Evolutionary conservation across 345 rosid genomes (phyloP).

Genomic region (Lepidium africanum): DNA sequence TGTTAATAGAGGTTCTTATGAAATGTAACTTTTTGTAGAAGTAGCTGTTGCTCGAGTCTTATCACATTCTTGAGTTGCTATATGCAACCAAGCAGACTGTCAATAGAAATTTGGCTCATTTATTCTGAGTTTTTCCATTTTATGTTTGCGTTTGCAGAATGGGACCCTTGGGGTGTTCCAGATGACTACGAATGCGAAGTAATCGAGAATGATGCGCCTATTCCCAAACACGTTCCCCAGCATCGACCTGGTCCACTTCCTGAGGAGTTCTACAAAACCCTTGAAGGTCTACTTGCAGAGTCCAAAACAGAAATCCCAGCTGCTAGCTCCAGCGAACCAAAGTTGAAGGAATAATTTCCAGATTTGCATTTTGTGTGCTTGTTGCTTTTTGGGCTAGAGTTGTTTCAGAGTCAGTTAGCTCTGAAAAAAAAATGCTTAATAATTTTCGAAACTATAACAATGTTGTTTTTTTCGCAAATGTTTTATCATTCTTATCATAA

Average conservation of each 20-base stretch:
- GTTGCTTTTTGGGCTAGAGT: slow-evolving; percentile 2
- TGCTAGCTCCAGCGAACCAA: slow-evolving; percentile 40
- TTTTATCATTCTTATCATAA: slow-evolving; percentile 1
- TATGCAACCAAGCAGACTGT: background rate
- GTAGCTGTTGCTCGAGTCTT: background rate
- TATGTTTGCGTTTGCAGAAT: slow-evolving; percentile 44
- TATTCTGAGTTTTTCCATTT: background rate
- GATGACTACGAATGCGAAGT: slow-evolving; percentile 90
- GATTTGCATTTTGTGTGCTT: slow-evolving; percentile 11
- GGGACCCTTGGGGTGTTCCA: slow-evolving; percentile 99
- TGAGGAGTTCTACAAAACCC: slow-evolving; percentile 73
- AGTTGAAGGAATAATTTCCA: slow-evolving; percentile 36
- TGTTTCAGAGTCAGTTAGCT: slow-evolving; percentile 1
- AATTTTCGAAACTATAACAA: slow-evolving; percentile 12
- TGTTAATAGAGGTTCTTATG: background rate
- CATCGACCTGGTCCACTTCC: slow-evolving; percentile 98
- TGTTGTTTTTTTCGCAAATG: slow-evolving; percentile 11
- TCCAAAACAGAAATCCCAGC: slow-evolving; percentile 29
- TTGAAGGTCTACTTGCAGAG: slow-evolving; percentile 40
- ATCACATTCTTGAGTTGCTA: background rate
- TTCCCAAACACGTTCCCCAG: slow-evolving; percentile 88
- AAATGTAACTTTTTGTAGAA: background rate
- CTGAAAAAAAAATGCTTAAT: slow-evolving; percentile 13
- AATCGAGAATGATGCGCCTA: slow-evolving; percentile 82
- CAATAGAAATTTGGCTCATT: background rate